Percentiles rank a stretch among this genome's conserved stretches.
These are phyloP conservation scores for Vitis hybrid DNA, from an alignment of 177 flowering plant genomes.

Conservation along the genomic window DNA sequence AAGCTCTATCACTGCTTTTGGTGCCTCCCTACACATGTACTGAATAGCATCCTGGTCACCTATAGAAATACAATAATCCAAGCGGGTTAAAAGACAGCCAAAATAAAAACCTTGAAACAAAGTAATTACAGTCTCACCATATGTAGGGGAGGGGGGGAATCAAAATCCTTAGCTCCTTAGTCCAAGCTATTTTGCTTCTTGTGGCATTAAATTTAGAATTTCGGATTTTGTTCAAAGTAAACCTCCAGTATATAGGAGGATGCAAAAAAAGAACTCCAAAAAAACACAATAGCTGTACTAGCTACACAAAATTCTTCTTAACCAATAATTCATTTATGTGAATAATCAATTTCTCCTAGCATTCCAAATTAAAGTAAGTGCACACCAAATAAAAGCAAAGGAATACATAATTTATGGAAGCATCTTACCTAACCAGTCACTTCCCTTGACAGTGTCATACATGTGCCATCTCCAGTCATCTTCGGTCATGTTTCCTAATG, in stretches of 20 bases:
- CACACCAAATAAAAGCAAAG: neutral
- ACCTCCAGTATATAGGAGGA: neutral
- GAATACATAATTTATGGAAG: slow-evolving; percentile 4
- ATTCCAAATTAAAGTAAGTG: neutral
- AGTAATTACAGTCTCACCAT: neutral
- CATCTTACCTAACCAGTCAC: slow-evolving; percentile 90
- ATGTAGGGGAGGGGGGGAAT: neutral
- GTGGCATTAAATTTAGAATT: neutral
- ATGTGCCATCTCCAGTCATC: slow-evolving; percentile 99
- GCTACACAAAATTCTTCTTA: neutral
- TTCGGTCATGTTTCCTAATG: slow-evolving; percentile 95
- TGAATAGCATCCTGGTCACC: slow-evolving; percentile 99
- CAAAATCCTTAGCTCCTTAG: neutral
- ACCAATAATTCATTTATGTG: no score
- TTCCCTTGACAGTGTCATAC: slow-evolving; percentile 99
- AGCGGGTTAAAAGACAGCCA: no score
- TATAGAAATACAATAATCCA: slow-evolving; percentile 21
- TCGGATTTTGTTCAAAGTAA: neutral
- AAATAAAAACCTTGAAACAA: neutral
- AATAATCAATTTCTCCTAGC: neutral
- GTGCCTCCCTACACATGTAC: slow-evolving; percentile 99
- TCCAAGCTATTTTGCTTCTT: neutral
- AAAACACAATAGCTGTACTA: neutral
- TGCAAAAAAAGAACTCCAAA: neutral
- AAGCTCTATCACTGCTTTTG: slow-evolving; percentile 98